phyloP scores from a whole-genome alignment of 768 basidiomycete genomes.

The Scleroderma citrinum region DNA sequence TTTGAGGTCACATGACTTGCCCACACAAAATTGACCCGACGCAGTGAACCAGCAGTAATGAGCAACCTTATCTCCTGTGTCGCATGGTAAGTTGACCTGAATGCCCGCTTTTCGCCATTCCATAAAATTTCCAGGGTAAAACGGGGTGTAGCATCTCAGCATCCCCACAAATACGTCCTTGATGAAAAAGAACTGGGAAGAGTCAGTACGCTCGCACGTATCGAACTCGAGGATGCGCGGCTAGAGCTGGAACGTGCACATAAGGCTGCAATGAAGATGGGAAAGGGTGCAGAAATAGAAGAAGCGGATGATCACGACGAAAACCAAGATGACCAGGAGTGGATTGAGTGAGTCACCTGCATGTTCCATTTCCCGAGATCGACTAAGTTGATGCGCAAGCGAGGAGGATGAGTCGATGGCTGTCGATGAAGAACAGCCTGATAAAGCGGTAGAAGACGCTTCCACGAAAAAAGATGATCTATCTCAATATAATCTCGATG shows the following conservation, averaged over 20 bases:
- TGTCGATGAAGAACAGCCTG: slow-evolving; percentile 34
- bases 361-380: slow-evolving; percentile 7
- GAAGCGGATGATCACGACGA: slow-evolving; percentile 55
- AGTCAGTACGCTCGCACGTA: slow-evolving; percentile 79
- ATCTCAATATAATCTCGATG: slow-evolving; percentile 82
- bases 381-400: slow-evolving; percentile 25
- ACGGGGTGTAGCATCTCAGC: slow-evolving; percentile 64
- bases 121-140: slow-evolving; percentile 50
- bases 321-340: slow-evolving; percentile 48
- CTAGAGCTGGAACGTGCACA: slow-evolving; percentile 79
- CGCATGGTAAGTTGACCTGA: slow-evolving; percentile 39
- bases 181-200: slow-evolving; percentile 88
- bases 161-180: slow-evolving; percentile 84
- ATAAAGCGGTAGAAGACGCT: slow-evolving; percentile 18
- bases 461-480: slow-evolving; percentile 57
- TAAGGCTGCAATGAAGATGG: slow-evolving; percentile 68
- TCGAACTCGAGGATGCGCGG: slow-evolving; percentile 87
- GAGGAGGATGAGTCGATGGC: slow-evolving; percentile 61
- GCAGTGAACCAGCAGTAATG: slow-evolving; percentile 33
- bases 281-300: slow-evolving; percentile 56
- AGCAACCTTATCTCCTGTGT: slow-evolving; percentile 71
- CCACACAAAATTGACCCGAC: too few relatives aligned
- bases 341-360: slow-evolving; percentile 78
- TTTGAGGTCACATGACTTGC: too few relatives aligned
- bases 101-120: not conserved